Evolutionary conservation across 305 asterid genomes (phyloP).

Genomic region (Fraxinus ornus): DNA sequence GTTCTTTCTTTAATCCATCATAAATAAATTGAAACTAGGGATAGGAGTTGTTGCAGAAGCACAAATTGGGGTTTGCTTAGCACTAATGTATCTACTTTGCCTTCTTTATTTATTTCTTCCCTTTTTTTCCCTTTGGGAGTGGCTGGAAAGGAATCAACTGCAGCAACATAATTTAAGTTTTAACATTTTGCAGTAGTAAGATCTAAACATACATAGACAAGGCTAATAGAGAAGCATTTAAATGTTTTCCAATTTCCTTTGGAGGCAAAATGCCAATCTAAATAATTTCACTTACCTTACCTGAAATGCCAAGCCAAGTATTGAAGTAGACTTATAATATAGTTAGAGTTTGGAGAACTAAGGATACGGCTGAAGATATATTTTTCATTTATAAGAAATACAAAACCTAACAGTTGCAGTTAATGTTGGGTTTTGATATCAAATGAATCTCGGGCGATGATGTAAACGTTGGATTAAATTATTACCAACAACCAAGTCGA

Average conservation of each 20-base stretch:
- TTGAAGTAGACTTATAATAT: background rate
- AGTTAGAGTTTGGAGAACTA: background rate
- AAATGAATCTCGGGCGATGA: too few species aligned
- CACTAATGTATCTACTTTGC: background rate
- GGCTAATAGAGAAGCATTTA: constrained; percentile 13
- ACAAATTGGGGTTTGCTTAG: background rate
- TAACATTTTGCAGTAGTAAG: constrained; percentile 5
- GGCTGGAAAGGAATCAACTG: constrained; percentile 7
- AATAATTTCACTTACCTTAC: background rate
- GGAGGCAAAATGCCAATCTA: background rate
- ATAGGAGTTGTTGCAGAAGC: too few species aligned
- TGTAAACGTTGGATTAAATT: too few species aligned
- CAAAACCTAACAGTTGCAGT: background rate
- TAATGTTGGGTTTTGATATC: background rate
- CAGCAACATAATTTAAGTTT: constrained; percentile 14
- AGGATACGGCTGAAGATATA: background rate
- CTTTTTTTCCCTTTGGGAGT: background rate
- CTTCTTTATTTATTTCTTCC: background rate
- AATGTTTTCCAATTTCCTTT: constrained; percentile 4
- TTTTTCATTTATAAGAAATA: background rate
- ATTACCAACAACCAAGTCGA: too few species aligned
- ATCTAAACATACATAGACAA: background rate
- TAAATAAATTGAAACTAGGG: too few species aligned
- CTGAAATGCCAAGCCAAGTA: background rate
- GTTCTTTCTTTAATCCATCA: too few species aligned